Evolutionary conservation across 805 yeast species (phyloP).

Genomic region (Candida yuanshanica): DNA sequence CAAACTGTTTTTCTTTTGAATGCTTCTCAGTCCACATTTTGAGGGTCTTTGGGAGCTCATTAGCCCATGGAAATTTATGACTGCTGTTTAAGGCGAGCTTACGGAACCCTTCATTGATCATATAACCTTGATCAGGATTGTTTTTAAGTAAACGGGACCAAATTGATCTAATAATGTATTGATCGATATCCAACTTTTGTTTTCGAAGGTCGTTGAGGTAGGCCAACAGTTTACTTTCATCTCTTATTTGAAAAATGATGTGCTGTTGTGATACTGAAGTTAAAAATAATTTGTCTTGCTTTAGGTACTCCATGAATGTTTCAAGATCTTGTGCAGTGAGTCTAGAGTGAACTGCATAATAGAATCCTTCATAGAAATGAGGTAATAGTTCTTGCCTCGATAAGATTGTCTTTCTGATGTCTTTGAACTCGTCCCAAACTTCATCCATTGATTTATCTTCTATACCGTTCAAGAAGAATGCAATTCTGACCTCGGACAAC

Average conservation of each 20-base stretch:
- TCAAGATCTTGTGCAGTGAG: constrained; percentile 9
- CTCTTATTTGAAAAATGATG: constrained; percentile 2
- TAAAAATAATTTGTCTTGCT: constrained; percentile 5
- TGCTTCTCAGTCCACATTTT: neutral
- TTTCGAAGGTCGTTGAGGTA: neutral
- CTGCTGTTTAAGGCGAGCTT: neutral
- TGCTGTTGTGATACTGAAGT: constrained; percentile 2
- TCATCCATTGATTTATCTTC: neutral
- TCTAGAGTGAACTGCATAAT: constrained; percentile 6
- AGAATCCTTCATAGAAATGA: neutral
- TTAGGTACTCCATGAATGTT: constrained; percentile 7
- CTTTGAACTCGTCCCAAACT: neutral
- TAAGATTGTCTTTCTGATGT: neutral
- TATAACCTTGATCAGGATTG: constrained; percentile 1
- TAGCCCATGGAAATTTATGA: constrained; percentile 4
- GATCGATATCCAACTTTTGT: neutral
- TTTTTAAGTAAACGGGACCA: constrained; percentile 5
- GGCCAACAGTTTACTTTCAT: neutral
- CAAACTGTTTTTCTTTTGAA: neutral
- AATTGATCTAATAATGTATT: constrained; percentile 3
- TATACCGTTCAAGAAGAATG: constrained; percentile 4
- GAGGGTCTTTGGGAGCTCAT: constrained; percentile 3
- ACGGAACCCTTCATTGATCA: neutral
- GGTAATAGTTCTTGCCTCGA: neutral
- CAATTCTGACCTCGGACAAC: constrained; percentile 8